phyloP scores from a whole-genome alignment of 129 eudicot species.

The Chrysanthemum makinoi region DNA sequence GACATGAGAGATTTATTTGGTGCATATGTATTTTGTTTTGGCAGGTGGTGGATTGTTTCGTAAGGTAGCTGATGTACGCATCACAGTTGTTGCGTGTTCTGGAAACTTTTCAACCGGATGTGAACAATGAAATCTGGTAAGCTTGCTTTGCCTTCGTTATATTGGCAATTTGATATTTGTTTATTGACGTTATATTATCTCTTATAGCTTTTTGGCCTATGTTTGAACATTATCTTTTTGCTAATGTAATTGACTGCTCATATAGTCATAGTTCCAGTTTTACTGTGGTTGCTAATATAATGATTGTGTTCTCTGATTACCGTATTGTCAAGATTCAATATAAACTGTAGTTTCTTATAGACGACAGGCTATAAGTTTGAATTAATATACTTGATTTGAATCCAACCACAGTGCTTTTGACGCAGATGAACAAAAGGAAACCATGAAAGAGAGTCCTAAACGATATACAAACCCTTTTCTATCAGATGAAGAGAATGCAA shows the following conservation, averaged over 20 bases:
- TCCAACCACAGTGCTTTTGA: conserved; percentile 37
- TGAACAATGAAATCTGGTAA: conserved; percentile 45
- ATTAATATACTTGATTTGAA: conserved; percentile 33
- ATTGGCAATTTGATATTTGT: background rate
- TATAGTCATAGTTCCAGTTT: conserved; percentile 10
- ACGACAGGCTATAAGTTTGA: conserved; percentile 6
- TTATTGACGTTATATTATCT: background rate
- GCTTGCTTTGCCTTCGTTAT: conserved; percentile 13
- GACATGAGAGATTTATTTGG: conserved; percentile 2
- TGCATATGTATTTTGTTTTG: conserved; percentile 14
- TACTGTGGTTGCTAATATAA: background rate
- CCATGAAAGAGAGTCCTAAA: conserved; percentile 46
- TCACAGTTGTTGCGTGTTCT: conserved; percentile 49
- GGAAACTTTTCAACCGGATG: conserved; percentile 38
- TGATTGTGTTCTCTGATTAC: background rate
- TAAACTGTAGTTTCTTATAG: background rate
- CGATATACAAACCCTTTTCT: conserved; percentile 31
- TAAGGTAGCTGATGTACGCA: conserved; percentile 45
- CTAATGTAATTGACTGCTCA: background rate
- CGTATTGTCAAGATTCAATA: conserved; percentile 6
- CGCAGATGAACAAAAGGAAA: conserved; percentile 40
- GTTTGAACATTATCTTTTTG: background rate
- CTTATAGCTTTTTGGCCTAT: background rate
- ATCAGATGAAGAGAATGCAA: conserved; percentile 35
- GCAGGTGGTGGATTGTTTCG: conserved; percentile 18